Percentiles rank a stretch among this genome's conserved stretches.
Conservation (phyloP, 768 basidiomycete genomes). For the Termitomyces titanicus region DNA sequence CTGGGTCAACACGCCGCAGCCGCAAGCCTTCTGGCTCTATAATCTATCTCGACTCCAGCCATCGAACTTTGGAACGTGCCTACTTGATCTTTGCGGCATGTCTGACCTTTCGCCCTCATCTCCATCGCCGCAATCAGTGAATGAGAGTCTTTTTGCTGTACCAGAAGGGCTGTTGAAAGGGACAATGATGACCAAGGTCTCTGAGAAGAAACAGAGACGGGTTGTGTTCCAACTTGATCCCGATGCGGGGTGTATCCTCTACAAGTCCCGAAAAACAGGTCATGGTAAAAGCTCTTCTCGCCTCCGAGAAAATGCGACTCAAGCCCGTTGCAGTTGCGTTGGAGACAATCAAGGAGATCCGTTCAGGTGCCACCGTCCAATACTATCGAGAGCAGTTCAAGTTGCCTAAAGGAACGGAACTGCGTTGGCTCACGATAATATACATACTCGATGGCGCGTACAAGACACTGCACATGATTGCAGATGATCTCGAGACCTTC, state of each 20-base stretch:
- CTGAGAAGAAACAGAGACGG: conserved; percentile 66
- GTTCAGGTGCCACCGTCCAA: conserved; percentile 64
- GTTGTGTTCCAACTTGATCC: conserved; percentile 68
- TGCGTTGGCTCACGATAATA: conserved; percentile 83
- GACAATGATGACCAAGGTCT: conserved; percentile 76
- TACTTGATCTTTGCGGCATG: neutral
- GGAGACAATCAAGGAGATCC: conserved; percentile 84
- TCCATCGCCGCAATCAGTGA: neutral
- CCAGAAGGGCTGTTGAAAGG: conserved; percentile 30
- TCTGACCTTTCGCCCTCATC: neutral
- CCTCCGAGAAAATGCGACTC: neutral
- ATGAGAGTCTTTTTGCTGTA: conserved; percentile 7
- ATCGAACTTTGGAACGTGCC: neutral
- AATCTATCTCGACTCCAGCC: neutral
- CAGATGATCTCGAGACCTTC: conserved; percentile 48
- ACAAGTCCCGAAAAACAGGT: conserved; percentile 60
- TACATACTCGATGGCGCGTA: conserved; percentile 75
- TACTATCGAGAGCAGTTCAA: conserved; percentile 73
- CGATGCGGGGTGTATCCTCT: conserved; percentile 72
- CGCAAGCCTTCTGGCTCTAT: neutral
- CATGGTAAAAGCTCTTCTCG: conserved; percentile 42
- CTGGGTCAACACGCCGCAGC: neutral
- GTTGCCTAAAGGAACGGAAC: conserved; percentile 55
- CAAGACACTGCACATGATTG: conserved; percentile 85
- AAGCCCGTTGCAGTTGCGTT: conserved; percentile 70